Evolutionary conservation across 2,329 filamentous ascomycete genomes (phyloP).

Genomic region (Monosporascus sp.): DNA sequence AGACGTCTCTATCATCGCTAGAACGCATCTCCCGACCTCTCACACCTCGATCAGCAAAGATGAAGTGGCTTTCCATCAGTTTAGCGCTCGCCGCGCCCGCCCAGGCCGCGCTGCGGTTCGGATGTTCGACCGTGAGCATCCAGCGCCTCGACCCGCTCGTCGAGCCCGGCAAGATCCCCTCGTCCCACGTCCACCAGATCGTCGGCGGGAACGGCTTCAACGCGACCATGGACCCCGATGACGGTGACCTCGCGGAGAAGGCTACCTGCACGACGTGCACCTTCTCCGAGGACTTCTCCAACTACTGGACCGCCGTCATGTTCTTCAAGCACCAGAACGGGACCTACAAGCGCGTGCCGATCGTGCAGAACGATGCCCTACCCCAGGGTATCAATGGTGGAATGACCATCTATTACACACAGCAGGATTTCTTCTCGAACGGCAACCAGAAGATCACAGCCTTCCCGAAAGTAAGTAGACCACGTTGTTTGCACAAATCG

Average conservation of each 20-base stretch:
- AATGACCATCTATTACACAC: constrained; percentile 28
- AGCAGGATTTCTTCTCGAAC: constrained; percentile 25
- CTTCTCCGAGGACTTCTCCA: constrained; percentile 25
- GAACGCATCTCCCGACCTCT: constrained; percentile 2
- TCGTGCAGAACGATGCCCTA: constrained; percentile 24
- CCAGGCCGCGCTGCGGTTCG: constrained; percentile 26
- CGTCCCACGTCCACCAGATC: constrained; percentile 26
- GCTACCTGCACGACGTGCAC: constrained; percentile 26
- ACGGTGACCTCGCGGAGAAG: constrained; percentile 18
- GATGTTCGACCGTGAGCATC: constrained; percentile 23
- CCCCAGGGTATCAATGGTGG: constrained; percentile 23
- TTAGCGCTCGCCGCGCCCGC: constrained; percentile 21
- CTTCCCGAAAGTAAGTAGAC: constrained; percentile 32
- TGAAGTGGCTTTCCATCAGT: constrained; percentile 21
- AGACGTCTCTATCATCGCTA: constrained; percentile 4
- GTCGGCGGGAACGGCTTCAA: constrained; percentile 28
- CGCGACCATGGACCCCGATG: constrained; percentile 21
- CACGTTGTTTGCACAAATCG: background rate
- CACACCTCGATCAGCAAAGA: constrained; percentile 11
- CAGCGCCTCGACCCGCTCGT: constrained; percentile 27
- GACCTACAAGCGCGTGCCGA: constrained; percentile 25
- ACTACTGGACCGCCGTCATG: constrained; percentile 27
- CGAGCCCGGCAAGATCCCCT: constrained; percentile 21
- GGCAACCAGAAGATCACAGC: constrained; percentile 36
- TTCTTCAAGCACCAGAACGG: constrained; percentile 28